Base-by-base conservation (phyloP, 306 rosid species). In the Fragaria vesca region DNA sequence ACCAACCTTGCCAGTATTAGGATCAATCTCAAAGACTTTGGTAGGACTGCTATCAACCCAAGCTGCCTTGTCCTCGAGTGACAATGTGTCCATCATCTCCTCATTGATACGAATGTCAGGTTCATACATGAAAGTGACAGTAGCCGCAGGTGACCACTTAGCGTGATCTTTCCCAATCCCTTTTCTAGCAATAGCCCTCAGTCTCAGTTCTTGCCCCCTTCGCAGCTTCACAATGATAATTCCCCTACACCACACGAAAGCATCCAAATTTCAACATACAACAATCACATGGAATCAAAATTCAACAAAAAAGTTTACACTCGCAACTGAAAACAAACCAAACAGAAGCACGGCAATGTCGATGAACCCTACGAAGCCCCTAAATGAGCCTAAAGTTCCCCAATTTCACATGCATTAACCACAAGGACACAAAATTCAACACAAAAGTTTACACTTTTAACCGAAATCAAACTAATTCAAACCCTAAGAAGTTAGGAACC, bases 151-250 rank as follows among this genome's bases (percentile, higher is more conserved):
- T 0, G 97, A 93, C 99, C 99, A 95, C 84, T 95, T 93, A 8
- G 99, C 98, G 81, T 95, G 99, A 87, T 95, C 99, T 78, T 95
- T 95, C 32, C 98, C 99, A 79, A 95, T 95, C 48, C 99, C 99
- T 76, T 95, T 95, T 76, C 98, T 88, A 68, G 97, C 97, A 78
- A 95, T 91, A 71, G 99, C 99, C 72, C 99, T 87, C 84, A 95
- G 85, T 94, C 90, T 90, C 85, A 95, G 86, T 74, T 95, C 99
- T 82, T 95, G 98, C 61, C 99, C 99, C 43, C 91, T 75, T 17
- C 97, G 83, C 80, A 95, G 57, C 86, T 95, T 93, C 81, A 95
- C 99, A 82, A 95, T 93, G 73, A 90, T 95, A 86, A 95, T 83
- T 63, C 99, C 99, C 84, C 99, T 93, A 66, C 66, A 87, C 50